Conservation (phyloP, 1,284 basidiomycete species). For the Apiotrichum brassicae region DNA sequence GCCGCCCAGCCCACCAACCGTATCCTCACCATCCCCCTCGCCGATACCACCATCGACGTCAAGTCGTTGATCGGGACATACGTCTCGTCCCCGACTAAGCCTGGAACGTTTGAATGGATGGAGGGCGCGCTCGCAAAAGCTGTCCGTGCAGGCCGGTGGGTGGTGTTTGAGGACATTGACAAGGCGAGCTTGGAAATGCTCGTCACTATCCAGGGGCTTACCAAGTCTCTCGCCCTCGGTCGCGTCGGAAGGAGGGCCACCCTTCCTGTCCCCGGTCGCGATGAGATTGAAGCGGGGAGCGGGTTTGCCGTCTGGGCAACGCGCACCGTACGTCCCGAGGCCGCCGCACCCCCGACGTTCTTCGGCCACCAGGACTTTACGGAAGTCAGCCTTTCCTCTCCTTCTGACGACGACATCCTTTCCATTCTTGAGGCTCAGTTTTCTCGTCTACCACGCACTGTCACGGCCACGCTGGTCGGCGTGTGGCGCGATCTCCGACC, state of each 20-base stretch:
- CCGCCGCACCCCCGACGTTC: conserved; percentile 55
- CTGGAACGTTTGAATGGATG: conserved; percentile 93
- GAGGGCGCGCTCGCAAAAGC: conserved; percentile 90
- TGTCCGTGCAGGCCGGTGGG: conserved; percentile 85
- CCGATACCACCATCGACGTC: conserved; percentile 90
- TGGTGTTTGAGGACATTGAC: conserved; percentile 91
- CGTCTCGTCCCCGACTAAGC: conserved; percentile 73
- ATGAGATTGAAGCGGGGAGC: conserved; percentile 63
- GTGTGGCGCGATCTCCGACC: conserved; percentile 41
- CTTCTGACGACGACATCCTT: conserved; percentile 60
- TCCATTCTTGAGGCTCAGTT: conserved; percentile 64
- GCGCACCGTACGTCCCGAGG: conserved; percentile 55
- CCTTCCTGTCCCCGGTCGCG: conserved; percentile 62
- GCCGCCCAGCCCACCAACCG: conserved; percentile 51
- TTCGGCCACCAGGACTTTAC: conserved; percentile 74
- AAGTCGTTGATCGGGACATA: conserved; percentile 92
- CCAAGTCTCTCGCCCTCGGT: conserved; percentile 67
- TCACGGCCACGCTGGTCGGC: conserved; percentile 38
- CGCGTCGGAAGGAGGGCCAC: conserved; percentile 58
- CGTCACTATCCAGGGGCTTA: conserved; percentile 71
- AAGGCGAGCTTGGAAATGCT: conserved; percentile 78
- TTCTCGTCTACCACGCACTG: conserved; percentile 53
- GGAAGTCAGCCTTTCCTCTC: conserved; percentile 61
- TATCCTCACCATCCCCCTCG: conserved; percentile 78
- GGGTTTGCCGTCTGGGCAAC: conserved; percentile 76